These are phyloP conservation scores for Fraxinus floribunda DNA, from an alignment of 305 asterid species.

Conservation along the genomic window DNA sequence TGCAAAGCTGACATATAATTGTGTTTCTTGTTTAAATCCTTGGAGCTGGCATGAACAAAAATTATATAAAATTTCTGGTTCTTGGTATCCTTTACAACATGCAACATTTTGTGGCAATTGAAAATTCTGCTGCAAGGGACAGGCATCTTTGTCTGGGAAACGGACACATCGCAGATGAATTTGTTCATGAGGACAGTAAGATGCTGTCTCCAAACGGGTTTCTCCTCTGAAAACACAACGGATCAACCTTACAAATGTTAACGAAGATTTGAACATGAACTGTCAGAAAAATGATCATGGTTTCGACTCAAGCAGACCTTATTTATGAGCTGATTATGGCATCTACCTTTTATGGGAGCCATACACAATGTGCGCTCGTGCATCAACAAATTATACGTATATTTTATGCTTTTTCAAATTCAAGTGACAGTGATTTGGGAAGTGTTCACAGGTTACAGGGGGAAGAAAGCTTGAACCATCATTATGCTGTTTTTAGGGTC, in stretches of 20 bases:
- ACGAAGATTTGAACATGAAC: constrained; percentile 35
- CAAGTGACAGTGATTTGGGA: constrained; percentile 71
- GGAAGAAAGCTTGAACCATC: constrained; percentile 85
- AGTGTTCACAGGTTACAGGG: constrained; percentile 85
- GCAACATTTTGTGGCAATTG: constrained; percentile 79
- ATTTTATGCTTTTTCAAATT: constrained; percentile 75
- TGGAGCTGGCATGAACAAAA: constrained; percentile 57
- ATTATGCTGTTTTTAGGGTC: constrained; percentile 81
- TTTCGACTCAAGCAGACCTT: constrained; percentile 54
- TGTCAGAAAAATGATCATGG: constrained; percentile 24
- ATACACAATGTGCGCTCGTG: constrained; percentile 81
- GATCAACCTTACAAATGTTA: constrained; percentile 26
- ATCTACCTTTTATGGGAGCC: constrained; percentile 96
- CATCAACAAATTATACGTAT: constrained; percentile 89
- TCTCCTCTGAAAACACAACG: constrained; percentile 61
- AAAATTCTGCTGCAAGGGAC: constrained; percentile 75
- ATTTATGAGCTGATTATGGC: constrained; percentile 89
- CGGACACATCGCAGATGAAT: constrained; percentile 27
- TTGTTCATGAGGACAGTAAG: constrained; percentile 33
- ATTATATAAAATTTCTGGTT: constrained; percentile 26
- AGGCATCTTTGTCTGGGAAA: constrained; percentile 46
- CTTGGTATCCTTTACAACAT: constrained; percentile 79
- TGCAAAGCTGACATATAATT: constrained; percentile 15
- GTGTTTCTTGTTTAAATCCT: constrained; percentile 72
- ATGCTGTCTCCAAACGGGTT: constrained; percentile 22